Percentiles rank a stretch among this genome's conserved stretches.
These are phyloP conservation scores for Pisolithus microcarpus DNA, from an alignment of 768 basidiomycete genomes.

Conservation along the genomic window DNA sequence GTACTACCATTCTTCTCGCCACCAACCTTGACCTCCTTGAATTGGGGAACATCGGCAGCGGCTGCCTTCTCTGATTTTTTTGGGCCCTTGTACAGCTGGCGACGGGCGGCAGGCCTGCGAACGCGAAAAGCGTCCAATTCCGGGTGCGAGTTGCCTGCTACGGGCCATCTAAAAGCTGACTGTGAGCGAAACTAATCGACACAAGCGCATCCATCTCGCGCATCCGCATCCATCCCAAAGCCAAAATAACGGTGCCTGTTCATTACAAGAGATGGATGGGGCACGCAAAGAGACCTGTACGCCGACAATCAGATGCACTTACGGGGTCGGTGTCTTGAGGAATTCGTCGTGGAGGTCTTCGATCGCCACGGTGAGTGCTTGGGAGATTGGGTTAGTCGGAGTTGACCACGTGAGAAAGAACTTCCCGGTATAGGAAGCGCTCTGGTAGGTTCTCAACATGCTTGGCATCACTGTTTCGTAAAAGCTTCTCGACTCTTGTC, in stretches of 20 bases:
- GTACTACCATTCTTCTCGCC: conserved; percentile 88
- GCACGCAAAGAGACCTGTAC: not conserved
- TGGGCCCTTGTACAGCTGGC: conserved; percentile 77
- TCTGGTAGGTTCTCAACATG: no score
- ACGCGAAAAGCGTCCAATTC: conserved; percentile 77
- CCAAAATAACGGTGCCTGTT: conserved; percentile 5
- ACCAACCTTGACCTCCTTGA: conserved; percentile 74
- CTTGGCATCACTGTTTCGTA: not conserved
- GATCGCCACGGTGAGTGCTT: conserved; percentile 14
- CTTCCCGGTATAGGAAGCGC: conserved; percentile 11
- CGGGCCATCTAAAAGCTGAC: conserved; percentile 62
- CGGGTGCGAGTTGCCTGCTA: conserved; percentile 75
- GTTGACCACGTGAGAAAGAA: conserved; percentile 16
- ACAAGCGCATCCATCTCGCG: conserved; percentile 29
- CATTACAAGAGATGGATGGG: not conserved
- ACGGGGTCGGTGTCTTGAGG: conserved; percentile 40
- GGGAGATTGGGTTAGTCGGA: conserved; percentile 9
- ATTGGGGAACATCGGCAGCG: conserved; percentile 49
- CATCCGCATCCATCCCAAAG: conserved; percentile 28
- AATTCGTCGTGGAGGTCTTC: conserved; percentile 27
- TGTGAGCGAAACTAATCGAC: conserved; percentile 12
- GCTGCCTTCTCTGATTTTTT: conserved; percentile 71
- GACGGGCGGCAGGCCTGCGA: conserved; percentile 74
- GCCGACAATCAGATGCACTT: conserved; percentile 23
- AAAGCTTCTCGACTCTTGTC: no score